phyloP scores from a whole-genome alignment of 768 basidiomycete genomes.

The Russula compacta region DNA sequence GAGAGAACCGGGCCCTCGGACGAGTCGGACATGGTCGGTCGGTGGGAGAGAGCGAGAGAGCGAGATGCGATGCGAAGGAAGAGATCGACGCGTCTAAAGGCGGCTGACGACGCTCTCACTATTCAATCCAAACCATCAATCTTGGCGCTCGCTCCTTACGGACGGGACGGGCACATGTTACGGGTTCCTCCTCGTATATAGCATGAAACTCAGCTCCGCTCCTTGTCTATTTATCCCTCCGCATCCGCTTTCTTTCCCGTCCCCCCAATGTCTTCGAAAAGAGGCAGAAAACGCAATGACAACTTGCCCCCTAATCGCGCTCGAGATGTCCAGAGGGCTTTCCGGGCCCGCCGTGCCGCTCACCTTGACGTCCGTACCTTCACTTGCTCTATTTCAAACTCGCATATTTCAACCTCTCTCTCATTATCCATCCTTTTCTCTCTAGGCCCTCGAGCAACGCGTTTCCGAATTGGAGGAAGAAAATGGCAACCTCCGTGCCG shows the following conservation, averaged over 20 bases:
- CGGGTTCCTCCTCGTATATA: conserved; percentile 30
- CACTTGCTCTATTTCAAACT: conserved; percentile 12
- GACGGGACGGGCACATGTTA: conserved; percentile 21
- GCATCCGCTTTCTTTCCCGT: conserved; percentile 21
- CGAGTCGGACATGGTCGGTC: too few species aligned
- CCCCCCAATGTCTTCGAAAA: conserved; percentile 66
- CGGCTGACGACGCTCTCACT: conserved; percentile 18
- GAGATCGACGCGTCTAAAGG: conserved; percentile 27
- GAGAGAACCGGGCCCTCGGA: too few species aligned
- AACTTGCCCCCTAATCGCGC: conserved; percentile 75
- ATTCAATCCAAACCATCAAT: conserved; percentile 1
- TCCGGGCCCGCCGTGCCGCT: conserved; percentile 80
- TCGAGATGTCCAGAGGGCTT: conserved; percentile 82
- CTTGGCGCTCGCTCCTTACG: conserved; percentile 22
- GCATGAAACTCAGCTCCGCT: conserved; percentile 25
- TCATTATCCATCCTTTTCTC: conserved; percentile 23
- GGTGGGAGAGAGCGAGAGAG: not conserved
- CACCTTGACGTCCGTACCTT: conserved; percentile 61
- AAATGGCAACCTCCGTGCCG: conserved; percentile 62
- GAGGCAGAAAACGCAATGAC: conserved; percentile 78
- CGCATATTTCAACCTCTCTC: conserved; percentile 15
- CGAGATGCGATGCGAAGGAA: not conserved
- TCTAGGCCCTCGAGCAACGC: conserved; percentile 72
- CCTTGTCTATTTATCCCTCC: conserved; percentile 28
- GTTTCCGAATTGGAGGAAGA: conserved; percentile 80